Conservation (phyloP, 2,329 filamentous ascomycete species). For the Scedosporium apiospermum region DNA sequence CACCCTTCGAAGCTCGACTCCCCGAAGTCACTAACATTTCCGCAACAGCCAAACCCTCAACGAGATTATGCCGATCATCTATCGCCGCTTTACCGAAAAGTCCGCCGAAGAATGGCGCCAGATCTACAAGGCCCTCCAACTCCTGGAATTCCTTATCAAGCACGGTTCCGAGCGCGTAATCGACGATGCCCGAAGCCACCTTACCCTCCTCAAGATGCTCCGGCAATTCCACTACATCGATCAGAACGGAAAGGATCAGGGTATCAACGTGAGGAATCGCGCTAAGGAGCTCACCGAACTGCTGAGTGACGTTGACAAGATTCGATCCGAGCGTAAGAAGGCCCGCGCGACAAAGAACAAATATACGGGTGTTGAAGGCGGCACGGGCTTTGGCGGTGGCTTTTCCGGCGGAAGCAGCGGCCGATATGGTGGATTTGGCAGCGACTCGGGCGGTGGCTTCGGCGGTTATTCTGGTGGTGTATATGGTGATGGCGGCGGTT, state of each 20-base stretch:
- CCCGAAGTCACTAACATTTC: not conserved
- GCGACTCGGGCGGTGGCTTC: conserved; percentile 61
- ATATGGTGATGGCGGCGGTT: conserved; percentile 92
- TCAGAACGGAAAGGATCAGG: conserved; percentile 94
- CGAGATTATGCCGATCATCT: conserved; percentile 99
- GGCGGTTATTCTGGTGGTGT: conserved; percentile 62
- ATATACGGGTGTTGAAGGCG: conserved; percentile 89
- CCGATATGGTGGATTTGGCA: conserved; percentile 86
- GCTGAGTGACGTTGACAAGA: conserved; percentile 83
- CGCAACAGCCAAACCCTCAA: conserved; percentile 75
- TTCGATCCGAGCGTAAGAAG: conserved; percentile 79
- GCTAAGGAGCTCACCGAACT: conserved; percentile 93
- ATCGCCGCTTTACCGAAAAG: conserved; percentile 98
- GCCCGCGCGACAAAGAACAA: conserved; percentile 84
- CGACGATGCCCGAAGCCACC: conserved; percentile 89
- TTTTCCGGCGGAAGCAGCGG: conserved; percentile 38
- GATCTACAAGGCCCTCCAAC: conserved; percentile 96
- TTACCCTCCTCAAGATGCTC: conserved; percentile 95
- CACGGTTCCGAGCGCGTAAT: conserved; percentile 96
- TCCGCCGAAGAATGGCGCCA: conserved; percentile 97
- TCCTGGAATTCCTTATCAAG: conserved; percentile 95
- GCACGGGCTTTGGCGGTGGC: conserved; percentile 44
- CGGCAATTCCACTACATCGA: conserved; percentile 97
- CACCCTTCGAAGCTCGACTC: not conserved
- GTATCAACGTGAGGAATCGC: conserved; percentile 92